Conservation (phyloP, 371 early-diverging fungal genomes). For the Funneliformis caledonium region DNA sequence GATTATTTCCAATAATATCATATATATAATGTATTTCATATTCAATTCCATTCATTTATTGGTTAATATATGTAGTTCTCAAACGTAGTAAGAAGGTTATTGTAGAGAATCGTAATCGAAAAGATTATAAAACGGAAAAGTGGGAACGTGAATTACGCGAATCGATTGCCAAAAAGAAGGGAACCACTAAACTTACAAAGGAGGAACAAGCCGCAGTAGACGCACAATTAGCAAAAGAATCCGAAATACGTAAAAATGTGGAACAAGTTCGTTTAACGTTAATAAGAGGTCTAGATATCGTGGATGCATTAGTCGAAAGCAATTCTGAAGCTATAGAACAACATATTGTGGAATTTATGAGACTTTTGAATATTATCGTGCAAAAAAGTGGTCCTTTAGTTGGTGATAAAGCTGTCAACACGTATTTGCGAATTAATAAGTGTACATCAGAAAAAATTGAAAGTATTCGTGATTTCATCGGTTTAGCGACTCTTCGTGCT, state of each 20-base stretch:
- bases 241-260: conserved; percentile 70
- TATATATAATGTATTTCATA: not conserved
- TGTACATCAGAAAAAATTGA: conserved; percentile 58
- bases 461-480: conserved; percentile 56
- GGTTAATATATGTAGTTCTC: conserved; percentile 42
- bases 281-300: conserved; percentile 64
- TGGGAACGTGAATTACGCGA: conserved; percentile 87
- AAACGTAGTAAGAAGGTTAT: conserved; percentile 57
- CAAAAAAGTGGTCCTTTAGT: conserved; percentile 59
- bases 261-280: conserved; percentile 57
- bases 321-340: conserved; percentile 54
- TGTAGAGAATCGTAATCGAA: conserved; percentile 57
- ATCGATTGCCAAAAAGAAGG: conserved; percentile 76
- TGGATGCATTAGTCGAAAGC: conserved; percentile 69
- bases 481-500: conserved; percentile 73
- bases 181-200: conserved; percentile 69
- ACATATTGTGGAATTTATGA: conserved; percentile 55
- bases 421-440: conserved; percentile 59
- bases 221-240: conserved; percentile 78
- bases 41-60: not conserved
- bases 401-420: conserved; percentile 60
- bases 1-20: not conserved
- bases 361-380: conserved; percentile 56
- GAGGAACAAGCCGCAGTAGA: conserved; percentile 83
- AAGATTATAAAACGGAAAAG: conserved; percentile 71